Conservation (phyloP, 805 yeast genomes). For the Myxozyma nipponensis region DNA sequence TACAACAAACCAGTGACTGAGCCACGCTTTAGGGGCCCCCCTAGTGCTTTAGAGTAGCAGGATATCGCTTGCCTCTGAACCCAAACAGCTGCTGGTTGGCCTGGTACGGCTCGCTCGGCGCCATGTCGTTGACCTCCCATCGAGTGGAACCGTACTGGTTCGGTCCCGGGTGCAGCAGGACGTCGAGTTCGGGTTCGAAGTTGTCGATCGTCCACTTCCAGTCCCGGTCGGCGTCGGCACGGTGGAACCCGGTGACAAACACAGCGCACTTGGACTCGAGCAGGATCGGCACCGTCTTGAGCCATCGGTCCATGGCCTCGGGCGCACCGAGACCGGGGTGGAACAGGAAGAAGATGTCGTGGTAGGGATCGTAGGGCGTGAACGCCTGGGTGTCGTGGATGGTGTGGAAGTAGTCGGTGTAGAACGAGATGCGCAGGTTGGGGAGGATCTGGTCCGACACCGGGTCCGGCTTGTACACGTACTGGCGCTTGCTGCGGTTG, state of each 20-base stretch:
- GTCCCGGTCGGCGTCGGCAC: constrained; percentile 66
- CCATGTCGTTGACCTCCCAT: constrained; percentile 87
- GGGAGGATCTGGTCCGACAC: constrained; percentile 54
- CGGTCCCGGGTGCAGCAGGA: constrained; percentile 66
- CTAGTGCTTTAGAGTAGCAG: constrained; percentile 50
- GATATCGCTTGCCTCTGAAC: constrained; percentile 94
- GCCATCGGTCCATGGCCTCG: constrained; percentile 77
- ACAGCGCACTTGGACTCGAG: constrained; percentile 91
- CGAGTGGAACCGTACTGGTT: constrained; percentile 82
- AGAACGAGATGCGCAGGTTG: constrained; percentile 68
- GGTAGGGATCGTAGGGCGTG: constrained; percentile 96
- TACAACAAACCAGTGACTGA: neutral
- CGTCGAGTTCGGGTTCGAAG: constrained; percentile 73
- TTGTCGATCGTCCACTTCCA: constrained; percentile 62
- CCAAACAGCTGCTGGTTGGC: constrained; percentile 88
- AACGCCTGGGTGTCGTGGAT: constrained; percentile 89
- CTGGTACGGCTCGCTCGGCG: constrained; percentile 92
- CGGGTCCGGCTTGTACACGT: constrained; percentile 47
- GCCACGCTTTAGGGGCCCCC: neutral
- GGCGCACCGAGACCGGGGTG: constrained; percentile 92
- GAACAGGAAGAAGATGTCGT: constrained; percentile 88
- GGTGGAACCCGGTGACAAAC: constrained; percentile 85
- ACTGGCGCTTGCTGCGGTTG: constrained; percentile 65
- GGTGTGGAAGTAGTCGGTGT: constrained; percentile 88
- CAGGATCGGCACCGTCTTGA: constrained; percentile 76